Evolutionary conservation across 106 monocot genomes (phyloP).

Genomic region (Dendrobium nobile): DNA sequence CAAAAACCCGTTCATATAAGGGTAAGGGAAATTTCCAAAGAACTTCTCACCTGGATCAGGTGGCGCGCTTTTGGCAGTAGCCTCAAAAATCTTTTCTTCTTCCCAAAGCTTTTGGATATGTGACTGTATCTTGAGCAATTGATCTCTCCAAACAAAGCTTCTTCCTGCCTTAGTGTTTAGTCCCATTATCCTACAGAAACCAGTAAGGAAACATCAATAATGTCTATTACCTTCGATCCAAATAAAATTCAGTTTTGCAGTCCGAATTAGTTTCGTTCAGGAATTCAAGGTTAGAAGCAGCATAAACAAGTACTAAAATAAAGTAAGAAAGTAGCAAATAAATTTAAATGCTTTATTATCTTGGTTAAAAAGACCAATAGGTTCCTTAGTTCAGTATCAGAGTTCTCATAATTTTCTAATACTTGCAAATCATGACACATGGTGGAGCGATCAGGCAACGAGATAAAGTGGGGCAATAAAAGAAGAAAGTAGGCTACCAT

Average conservation of each 20-base stretch:
- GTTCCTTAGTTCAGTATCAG: not conserved
- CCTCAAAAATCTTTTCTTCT: slow-evolving; percentile 49
- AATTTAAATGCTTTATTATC: not conserved
- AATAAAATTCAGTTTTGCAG: not conserved
- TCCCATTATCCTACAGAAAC: slow-evolving; percentile 25
- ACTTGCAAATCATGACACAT: not conserved
- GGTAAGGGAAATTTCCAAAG: slow-evolving; percentile 95
- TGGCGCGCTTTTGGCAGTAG: slow-evolving; percentile 29
- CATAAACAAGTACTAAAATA: not conserved
- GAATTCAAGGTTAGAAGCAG: not conserved
- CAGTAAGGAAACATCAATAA: not conserved
- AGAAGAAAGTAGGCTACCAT: too few relatives aligned
- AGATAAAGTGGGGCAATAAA: too few relatives aligned
- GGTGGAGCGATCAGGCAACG: too few relatives aligned
- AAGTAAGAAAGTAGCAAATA: not conserved
- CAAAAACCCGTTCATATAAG: slow-evolving; percentile 90
- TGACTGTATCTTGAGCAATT: slow-evolving; percentile 55
- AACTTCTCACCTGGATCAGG: slow-evolving; percentile 64
- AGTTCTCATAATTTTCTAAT: slow-evolving; percentile 1
- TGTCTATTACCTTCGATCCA: not conserved
- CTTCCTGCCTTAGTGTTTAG: slow-evolving; percentile 27
- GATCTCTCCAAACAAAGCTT: slow-evolving; percentile 75
- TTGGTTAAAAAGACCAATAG: not conserved
- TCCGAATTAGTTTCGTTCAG: not conserved
- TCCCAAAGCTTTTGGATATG: slow-evolving; percentile 68